These are phyloP conservation scores for Combretum micranthum DNA, from an alignment of 345 rosid species.

Conservation along the genomic window DNA sequence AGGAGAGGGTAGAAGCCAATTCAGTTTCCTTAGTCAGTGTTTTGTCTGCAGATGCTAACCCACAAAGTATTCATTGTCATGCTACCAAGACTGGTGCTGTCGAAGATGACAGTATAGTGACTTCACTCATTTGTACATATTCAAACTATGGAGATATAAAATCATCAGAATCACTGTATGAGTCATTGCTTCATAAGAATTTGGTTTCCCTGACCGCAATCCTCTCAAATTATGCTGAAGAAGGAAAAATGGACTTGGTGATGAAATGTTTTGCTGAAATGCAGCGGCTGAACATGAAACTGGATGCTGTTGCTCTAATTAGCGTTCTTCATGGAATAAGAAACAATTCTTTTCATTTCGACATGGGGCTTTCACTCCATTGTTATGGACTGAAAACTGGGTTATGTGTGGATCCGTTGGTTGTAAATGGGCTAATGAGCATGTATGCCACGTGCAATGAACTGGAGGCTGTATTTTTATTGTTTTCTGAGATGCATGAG, in stretches of 20 bases:
- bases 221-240: slow-evolving; percentile 53
- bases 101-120: slow-evolving; percentile 34
- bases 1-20: slow-evolving; percentile 32
- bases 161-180: slow-evolving; percentile 46
- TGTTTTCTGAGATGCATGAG: slow-evolving; percentile 45
- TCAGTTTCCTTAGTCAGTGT: slow-evolving; percentile 52
- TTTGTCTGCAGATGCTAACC: slow-evolving; percentile 45
- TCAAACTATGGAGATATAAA: slow-evolving; percentile 34
- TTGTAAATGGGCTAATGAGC: slow-evolving; percentile 64
- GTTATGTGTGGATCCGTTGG: slow-evolving; percentile 32
- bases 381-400: slow-evolving; percentile 55
- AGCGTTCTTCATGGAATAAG: slow-evolving; percentile 59
- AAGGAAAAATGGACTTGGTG: slow-evolving; percentile 32
- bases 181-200: slow-evolving; percentile 30
- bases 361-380: slow-evolving; percentile 52
- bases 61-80: slow-evolving; percentile 43
- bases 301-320: slow-evolving; percentile 70
- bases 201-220: slow-evolving; percentile 67
- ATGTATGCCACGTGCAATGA: slow-evolving; percentile 59
- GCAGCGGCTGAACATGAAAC: slow-evolving; percentile 36
- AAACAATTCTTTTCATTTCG: slow-evolving; percentile 22
- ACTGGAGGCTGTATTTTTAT: slow-evolving; percentile 35
- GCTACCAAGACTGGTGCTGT: slow-evolving; percentile 45
- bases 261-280: slow-evolving; percentile 39
- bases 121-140: slow-evolving; percentile 65